Evolutionary conservation across 352 stramenopile genomes (phyloP).

Genomic region (Pythium plurisporium): DNA sequence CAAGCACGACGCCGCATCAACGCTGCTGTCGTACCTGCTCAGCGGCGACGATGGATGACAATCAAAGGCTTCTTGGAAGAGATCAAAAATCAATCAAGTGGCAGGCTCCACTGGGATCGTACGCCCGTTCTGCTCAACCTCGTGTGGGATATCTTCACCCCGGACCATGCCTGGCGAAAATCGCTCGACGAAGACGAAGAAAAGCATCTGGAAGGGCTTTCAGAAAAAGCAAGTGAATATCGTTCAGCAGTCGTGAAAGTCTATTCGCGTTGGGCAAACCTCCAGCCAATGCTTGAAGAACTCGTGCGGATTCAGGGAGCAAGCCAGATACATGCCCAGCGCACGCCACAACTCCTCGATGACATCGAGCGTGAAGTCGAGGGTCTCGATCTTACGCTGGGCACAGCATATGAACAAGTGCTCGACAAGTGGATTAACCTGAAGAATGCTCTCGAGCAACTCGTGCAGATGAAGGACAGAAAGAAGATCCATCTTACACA

Average conservation of each 20-base stretch:
- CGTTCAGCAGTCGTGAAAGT: conserved; percentile 46
- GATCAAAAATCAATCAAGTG: conserved; percentile 32
- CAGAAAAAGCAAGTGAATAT: conserved; percentile 38
- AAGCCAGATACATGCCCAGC: conserved; percentile 46
- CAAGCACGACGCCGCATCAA: conserved; percentile 50
- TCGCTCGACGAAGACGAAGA: conserved; percentile 26
- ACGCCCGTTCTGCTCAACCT: conserved; percentile 59
- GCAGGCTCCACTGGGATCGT: conserved; percentile 62
- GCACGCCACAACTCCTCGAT: conserved; percentile 42
- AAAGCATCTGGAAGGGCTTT: conserved; percentile 31
- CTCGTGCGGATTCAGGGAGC: conserved; percentile 47
- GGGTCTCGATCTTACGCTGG: conserved; percentile 56
- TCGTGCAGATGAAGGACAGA: conserved; percentile 51
- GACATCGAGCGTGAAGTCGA: conserved; percentile 47
- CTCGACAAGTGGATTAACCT: conserved; percentile 50
- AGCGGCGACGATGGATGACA: conserved; percentile 55
- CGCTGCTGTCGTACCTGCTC: conserved; percentile 50
- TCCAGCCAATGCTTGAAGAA: conserved; percentile 62
- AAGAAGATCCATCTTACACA: conserved; percentile 58
- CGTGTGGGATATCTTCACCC: conserved; percentile 70
- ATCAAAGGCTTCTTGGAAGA: conserved; percentile 56
- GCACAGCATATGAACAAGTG: conserved; percentile 59
- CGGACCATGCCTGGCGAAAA: conserved; percentile 21
- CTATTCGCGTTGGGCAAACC: conserved; percentile 61
- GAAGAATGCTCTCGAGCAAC: conserved; percentile 40